Evolutionary conservation across 1,139 yeast genomes (phyloP).

Genomic region (Torulaspora pretoriensis): DNA sequence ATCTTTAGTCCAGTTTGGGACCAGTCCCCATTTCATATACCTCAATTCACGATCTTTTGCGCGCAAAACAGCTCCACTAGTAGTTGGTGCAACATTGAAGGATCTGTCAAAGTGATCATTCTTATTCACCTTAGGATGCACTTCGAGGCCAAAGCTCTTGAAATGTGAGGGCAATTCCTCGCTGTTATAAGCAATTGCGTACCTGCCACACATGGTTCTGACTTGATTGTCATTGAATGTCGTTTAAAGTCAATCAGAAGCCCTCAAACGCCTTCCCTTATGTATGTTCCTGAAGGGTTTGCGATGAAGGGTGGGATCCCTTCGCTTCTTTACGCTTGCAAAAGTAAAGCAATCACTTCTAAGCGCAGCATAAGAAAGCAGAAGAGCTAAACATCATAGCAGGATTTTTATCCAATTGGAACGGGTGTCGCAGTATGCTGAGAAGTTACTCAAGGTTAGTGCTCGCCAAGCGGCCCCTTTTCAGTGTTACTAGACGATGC

Average conservation of each 20-base stretch:
- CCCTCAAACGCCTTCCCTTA: neutral
- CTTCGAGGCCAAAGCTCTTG: conserved; percentile 14
- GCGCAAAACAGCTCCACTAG: conserved; percentile 44
- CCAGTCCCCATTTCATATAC: conserved; percentile 59
- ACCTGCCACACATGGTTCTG: conserved; percentile 46
- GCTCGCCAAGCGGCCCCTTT: neutral
- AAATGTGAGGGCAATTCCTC: conserved; percentile 22
- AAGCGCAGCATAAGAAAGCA: neutral
- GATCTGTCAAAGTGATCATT: conserved; percentile 22
- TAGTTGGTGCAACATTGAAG: conserved; percentile 53
- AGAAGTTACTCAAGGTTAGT: neutral
- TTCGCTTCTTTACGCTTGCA: neutral
- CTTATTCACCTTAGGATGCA: conserved; percentile 5
- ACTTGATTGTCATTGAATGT: neutral
- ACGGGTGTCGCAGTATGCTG: neutral
- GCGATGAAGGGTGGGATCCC: neutral
- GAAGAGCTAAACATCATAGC: neutral
- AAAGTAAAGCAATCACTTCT: conserved; percentile 2
- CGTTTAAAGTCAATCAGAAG: neutral
- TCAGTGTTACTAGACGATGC: neutral
- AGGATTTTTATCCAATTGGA: neutral
- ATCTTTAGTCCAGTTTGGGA: conserved; percentile 49
- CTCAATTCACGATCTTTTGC: conserved; percentile 29
- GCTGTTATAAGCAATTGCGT: conserved; percentile 38
- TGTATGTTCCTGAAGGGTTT: neutral